phyloP scores from a whole-genome alignment of 305 asterid species.

The Solanum chacoense region DNA sequence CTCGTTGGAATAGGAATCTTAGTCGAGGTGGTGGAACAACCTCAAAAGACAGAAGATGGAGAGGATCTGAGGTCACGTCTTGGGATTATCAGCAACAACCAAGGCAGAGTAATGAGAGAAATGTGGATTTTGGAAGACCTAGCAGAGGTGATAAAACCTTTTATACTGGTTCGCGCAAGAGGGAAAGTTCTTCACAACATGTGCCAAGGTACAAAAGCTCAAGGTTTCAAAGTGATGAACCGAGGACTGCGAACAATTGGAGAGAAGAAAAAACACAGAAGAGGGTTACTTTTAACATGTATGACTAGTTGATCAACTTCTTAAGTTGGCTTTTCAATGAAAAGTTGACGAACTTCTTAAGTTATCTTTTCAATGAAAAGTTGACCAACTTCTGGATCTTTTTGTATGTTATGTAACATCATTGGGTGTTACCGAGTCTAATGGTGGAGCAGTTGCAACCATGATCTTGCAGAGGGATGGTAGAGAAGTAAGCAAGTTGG shows the following conservation, averaged over 20 bases:
- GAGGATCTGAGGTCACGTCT: conserved; percentile 20
- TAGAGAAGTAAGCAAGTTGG: not conserved
- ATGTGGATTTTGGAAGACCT: conserved; percentile 23
- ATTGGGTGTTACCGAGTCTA: not conserved
- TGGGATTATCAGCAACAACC: conserved; percentile 20
- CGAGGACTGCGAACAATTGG: conserved; percentile 21
- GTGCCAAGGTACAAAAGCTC: conserved; percentile 43
- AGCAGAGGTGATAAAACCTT: conserved; percentile 24
- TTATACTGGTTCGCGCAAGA: conserved; percentile 49
- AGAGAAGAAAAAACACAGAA: conserved; percentile 13
- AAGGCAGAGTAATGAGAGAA: conserved; percentile 21
- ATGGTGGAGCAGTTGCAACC: conserved; percentile 2
- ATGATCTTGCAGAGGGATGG: not conserved
- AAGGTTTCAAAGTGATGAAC: conserved; percentile 36
- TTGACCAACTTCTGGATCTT: conserved; percentile 1
- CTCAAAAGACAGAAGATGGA: conserved; percentile 31
- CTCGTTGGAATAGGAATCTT: conserved; percentile 18
- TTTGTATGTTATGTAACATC: not conserved
- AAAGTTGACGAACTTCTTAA: not conserved
- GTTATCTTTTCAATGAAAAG: not conserved
- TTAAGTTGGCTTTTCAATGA: not conserved
- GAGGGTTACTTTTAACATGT: not conserved
- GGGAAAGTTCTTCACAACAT: conserved; percentile 59
- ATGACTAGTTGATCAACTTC: not conserved
- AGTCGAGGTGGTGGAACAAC: conserved; percentile 17